Conservation (phyloP, 768 basidiomycete genomes). For the Lactifluus volemus region DNA sequence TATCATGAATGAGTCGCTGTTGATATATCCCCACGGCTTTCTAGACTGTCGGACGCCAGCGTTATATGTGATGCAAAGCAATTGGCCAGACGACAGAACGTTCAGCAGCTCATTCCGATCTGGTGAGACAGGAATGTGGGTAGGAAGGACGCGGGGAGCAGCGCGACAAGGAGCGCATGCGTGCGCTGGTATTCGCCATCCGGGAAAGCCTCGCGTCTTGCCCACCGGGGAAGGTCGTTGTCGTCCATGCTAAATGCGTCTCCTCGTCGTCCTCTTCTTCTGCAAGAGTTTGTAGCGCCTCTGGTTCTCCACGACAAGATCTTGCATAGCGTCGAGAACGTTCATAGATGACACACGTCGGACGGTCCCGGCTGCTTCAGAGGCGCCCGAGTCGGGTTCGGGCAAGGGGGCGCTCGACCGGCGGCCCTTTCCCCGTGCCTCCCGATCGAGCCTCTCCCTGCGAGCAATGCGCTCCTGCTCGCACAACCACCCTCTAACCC, state of each 20-base stretch:
- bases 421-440: constrained; percentile 32
- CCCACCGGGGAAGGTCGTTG: constrained; percentile 73
- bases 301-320: constrained; percentile 48
- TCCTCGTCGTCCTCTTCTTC: constrained; percentile 30
- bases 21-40: constrained; percentile 86
- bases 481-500: constrained; percentile 40
- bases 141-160: constrained; percentile 52
- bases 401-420: constrained; percentile 39
- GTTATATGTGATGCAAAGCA: constrained; percentile 78
- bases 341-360: constrained; percentile 54
- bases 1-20: constrained; percentile 71
- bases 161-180: constrained; percentile 48
- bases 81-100: constrained; percentile 63
- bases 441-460: constrained; percentile 33
- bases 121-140: constrained; percentile 28
- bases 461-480: constrained; percentile 39
- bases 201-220: constrained; percentile 46
- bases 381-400: constrained; percentile 25
- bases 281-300: constrained; percentile 39
- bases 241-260: constrained; percentile 42
- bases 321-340: constrained; percentile 45
- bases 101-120: constrained; percentile 38
- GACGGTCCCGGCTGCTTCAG: constrained; percentile 17
- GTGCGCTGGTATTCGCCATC: constrained; percentile 53
- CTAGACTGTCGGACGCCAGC: constrained; percentile 68